phyloP scores from a whole-genome alignment of 331 rosid genomes.

The Malus hybrid region DNA sequence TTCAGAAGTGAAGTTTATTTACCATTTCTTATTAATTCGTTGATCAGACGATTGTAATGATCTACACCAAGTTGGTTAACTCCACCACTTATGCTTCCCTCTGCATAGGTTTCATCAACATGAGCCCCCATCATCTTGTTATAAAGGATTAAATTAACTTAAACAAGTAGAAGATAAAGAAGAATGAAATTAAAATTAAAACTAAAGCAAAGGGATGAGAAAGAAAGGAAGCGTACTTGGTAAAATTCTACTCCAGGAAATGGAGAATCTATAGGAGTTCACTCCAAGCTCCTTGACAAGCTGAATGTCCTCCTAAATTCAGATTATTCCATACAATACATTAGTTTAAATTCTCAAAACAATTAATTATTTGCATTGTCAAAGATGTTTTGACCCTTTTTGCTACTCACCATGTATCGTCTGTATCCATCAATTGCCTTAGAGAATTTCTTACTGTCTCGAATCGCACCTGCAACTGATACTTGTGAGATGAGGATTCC shows the following conservation, averaged over 20 bases:
- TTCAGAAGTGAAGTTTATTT: neutral
- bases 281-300: conserved; percentile 19
- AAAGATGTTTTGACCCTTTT: too few relatives aligned
- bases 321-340: neutral
- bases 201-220: too few relatives aligned
- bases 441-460: too few relatives aligned
- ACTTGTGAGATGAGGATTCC: too few relatives aligned
- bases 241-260: conserved; percentile 31
- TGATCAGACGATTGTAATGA: conserved; percentile 29
- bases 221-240: conserved; percentile 17
- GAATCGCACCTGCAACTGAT: too few relatives aligned
- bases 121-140: neutral
- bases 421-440: too few relatives aligned
- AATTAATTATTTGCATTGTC: too few relatives aligned
- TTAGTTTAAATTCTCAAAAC: too few relatives aligned
- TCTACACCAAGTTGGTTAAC: conserved; percentile 30
- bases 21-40: conserved; percentile 28
- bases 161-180: too few relatives aligned
- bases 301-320: conserved; percentile 22
- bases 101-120: neutral
- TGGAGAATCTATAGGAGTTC: conserved; percentile 27
- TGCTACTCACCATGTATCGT: too few relatives aligned
- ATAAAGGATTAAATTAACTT: too few relatives aligned
- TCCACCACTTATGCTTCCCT: conserved; percentile 29
- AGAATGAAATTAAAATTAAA: too few relatives aligned